Evolutionary conservation across 495 filamentous ascomycete species (phyloP).

Genomic region (Aspergillus nanangensis): DNA sequence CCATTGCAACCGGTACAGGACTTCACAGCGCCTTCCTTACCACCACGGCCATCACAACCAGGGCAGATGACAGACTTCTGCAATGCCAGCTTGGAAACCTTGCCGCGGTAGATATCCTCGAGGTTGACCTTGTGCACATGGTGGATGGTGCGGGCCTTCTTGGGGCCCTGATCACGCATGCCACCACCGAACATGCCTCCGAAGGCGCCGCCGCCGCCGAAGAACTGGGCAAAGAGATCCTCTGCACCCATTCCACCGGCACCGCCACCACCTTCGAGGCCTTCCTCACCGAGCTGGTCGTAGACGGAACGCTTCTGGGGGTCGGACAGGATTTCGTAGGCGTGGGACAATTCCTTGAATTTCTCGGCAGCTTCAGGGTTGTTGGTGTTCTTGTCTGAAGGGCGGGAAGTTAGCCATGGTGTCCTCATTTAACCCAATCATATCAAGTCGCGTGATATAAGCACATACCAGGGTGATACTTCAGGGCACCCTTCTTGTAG

Average conservation of each 20-base stretch:
- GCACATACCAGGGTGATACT: conserved; percentile 80
- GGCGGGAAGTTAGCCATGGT: conserved; percentile 7
- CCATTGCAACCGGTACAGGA: conserved; percentile 88
- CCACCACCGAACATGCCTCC: conserved; percentile 83
- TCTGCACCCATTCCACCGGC: conserved; percentile 91
- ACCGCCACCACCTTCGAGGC: conserved; percentile 80
- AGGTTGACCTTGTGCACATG: conserved; percentile 97
- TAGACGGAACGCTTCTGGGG: conserved; percentile 86
- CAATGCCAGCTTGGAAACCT: conserved; percentile 93
- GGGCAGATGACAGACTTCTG: conserved; percentile 97
- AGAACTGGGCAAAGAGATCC: conserved; percentile 97
- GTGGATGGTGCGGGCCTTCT: conserved; percentile 93
- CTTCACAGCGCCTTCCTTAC: conserved; percentile 94
- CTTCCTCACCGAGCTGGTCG: conserved; percentile 96
- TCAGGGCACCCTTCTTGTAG: conserved; percentile 85
- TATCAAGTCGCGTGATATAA: neutral
- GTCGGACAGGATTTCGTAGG: conserved; percentile 92
- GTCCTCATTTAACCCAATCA: neutral
- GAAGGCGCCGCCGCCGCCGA: conserved; percentile 79
- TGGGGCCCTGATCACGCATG: conserved; percentile 77
- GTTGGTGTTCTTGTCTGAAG: conserved; percentile 87
- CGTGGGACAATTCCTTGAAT: conserved; percentile 95
- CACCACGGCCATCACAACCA: conserved; percentile 91
- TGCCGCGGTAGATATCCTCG: conserved; percentile 97
- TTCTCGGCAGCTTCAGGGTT: conserved; percentile 92